These are phyloP conservation scores for Neophaeococcomyces mojaviensis DNA, from an alignment of 2,329 filamentous ascomycete genomes.

Conservation along the genomic window DNA sequence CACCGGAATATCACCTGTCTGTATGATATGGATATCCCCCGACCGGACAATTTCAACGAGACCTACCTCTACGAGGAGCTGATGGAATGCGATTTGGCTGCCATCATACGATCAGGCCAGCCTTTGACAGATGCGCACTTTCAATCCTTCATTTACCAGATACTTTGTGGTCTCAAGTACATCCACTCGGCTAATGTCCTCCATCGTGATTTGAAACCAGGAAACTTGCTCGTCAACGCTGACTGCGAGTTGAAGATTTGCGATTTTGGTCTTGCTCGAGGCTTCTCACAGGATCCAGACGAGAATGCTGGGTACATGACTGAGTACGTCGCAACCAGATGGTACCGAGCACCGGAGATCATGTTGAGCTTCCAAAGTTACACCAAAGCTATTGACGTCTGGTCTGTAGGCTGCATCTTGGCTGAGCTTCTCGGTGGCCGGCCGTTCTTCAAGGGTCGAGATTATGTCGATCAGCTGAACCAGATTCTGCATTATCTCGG, in stretches of 20 bases:
- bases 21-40: conserved; percentile 98
- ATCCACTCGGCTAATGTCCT: conserved; percentile 98
- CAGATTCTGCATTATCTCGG: conserved; percentile 97
- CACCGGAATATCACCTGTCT: conserved; percentile 94
- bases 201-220: conserved; percentile 93
- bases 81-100: conserved; percentile 98
- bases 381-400: conserved; percentile 99
- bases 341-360: conserved; percentile 97
- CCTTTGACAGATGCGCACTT: conserved; percentile 97
- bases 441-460: conserved; percentile 97
- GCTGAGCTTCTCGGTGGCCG: conserved; percentile 92
- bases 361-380: conserved; percentile 99
- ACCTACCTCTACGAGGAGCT: conserved; percentile 98
- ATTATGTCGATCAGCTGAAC: conserved; percentile 99
- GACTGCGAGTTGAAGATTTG: conserved; percentile 99
- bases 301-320: conserved; percentile 99
- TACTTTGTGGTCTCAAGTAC: conserved; percentile 96
- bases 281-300: conserved; percentile 93
- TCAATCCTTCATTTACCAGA: conserved; percentile 99
- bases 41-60: conserved; percentile 97
- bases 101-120: conserved; percentile 95
- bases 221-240: conserved; percentile 94
- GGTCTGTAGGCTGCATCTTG: conserved; percentile 97
- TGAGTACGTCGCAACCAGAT: conserved; percentile 95
- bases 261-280: conserved; percentile 92